These are phyloP conservation scores for Nicotiana undulata DNA, from an alignment of 257 asterid genomes.

Conservation along the genomic window DNA sequence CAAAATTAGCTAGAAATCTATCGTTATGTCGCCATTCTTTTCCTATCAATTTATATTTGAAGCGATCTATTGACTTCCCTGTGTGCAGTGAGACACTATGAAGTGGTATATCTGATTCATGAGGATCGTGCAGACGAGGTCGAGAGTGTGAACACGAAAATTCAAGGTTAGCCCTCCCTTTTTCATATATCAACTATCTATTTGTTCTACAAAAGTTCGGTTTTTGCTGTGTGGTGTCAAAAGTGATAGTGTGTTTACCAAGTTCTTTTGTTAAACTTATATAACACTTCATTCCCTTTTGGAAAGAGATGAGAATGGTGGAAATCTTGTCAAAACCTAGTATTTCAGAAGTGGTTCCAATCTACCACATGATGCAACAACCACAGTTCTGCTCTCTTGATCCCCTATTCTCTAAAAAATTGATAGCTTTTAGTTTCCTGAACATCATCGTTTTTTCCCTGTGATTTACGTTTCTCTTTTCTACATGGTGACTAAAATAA, in stretches of 20 bases:
- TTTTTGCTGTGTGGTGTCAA: not conserved
- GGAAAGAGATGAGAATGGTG: not conserved
- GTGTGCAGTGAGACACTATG: slow-evolving; percentile 84
- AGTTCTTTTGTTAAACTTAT: not conserved
- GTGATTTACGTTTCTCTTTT: not conserved
- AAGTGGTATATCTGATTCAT: slow-evolving; percentile 86
- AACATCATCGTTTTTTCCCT: not conserved
- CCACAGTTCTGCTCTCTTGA: not conserved
- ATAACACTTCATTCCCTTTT: not conserved
- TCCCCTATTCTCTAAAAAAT: not conserved
- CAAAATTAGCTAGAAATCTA: not conserved
- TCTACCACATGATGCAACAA: not conserved
- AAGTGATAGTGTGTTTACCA: not conserved
- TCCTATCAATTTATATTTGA: not conserved
- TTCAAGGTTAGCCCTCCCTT: slow-evolving; percentile 53
- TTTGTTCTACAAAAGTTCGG: not conserved
- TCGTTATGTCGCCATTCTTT: not conserved
- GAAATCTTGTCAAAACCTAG: not conserved
- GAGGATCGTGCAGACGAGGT: slow-evolving; percentile 73
- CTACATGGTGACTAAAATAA: not conserved
- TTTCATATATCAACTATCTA: not conserved
- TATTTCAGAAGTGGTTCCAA: not conserved
- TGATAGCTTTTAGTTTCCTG: not conserved
- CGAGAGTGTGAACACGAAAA: slow-evolving; percentile 64
- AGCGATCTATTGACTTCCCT: slow-evolving; percentile 1